Evolutionary conservation across 805 yeast species (phyloP).

Genomic region (Candida bentonensis): DNA sequence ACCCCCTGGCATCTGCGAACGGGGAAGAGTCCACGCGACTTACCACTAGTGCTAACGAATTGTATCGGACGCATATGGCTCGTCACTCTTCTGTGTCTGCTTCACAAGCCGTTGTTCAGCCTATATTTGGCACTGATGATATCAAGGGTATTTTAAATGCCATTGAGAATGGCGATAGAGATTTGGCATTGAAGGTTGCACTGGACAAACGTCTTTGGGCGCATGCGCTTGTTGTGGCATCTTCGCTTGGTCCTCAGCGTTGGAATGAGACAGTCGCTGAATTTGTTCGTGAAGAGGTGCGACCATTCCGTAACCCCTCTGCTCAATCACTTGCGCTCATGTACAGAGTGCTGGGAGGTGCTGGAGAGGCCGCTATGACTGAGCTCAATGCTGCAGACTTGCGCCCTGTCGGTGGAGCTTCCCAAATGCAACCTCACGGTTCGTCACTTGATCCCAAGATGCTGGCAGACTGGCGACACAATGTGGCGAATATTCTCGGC

Average conservation of each 20-base stretch:
- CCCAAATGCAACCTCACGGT: conserved; percentile 4
- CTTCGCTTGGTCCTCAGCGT: conserved; percentile 45
- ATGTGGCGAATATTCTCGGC: conserved; percentile 17
- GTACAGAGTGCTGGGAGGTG: conserved; percentile 53
- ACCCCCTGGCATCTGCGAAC: conserved; percentile 8
- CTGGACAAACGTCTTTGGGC: conserved; percentile 60
- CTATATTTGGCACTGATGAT: conserved; percentile 9
- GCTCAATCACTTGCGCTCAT: conserved; percentile 35
- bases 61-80: conserved; percentile 1
- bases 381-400: conserved; percentile 28
- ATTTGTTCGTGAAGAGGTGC: conserved; percentile 36
- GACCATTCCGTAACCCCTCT: conserved; percentile 23
- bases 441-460: conserved; percentile 6
- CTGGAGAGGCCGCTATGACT: conserved; percentile 36
- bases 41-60: neutral
- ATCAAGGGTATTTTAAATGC: conserved; percentile 20
- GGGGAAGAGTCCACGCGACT: neutral
- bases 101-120: neutral
- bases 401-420: conserved; percentile 9
- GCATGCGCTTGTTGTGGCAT: conserved; percentile 57
- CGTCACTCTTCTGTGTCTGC: neutral
- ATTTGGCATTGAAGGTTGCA: conserved; percentile 50
- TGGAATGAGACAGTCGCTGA: conserved; percentile 46
- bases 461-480: conserved; percentile 19
- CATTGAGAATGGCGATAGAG: conserved; percentile 49